phyloP scores from a whole-genome alignment of 495 filamentous ascomycete genomes.

The Trichodelitschia bisporula region DNA sequence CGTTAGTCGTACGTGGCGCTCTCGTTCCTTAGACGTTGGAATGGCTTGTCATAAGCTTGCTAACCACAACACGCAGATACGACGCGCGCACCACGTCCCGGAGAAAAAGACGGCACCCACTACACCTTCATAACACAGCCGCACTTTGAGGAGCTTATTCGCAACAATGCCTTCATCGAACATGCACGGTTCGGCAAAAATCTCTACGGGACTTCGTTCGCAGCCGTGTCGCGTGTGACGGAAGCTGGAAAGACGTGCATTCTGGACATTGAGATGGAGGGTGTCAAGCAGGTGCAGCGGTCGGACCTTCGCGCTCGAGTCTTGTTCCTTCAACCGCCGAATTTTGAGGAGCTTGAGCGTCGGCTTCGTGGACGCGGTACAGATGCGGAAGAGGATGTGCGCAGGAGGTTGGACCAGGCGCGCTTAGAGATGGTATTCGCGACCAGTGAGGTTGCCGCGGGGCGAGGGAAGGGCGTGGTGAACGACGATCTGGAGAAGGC shows the following conservation, averaged over 20 bases:
- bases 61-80: conserved; percentile 30
- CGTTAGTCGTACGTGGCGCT: conserved; percentile 27
- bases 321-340: conserved; percentile 65
- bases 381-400: conserved; percentile 53
- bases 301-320: conserved; percentile 55
- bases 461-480: conserved; percentile 69
- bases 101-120: conserved; percentile 50
- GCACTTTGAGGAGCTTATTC: conserved; percentile 42
- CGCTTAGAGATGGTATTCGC: conserved; percentile 62
- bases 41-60: not conserved
- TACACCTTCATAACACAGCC: conserved; percentile 61
- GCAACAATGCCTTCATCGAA: conserved; percentile 59
- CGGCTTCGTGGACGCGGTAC: conserved; percentile 64
- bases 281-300: conserved; percentile 76
- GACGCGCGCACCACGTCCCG: conserved; percentile 48
- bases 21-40: not conserved
- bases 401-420: conserved; percentile 54
- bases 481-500: conserved; percentile 77
- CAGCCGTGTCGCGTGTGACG: conserved; percentile 49
- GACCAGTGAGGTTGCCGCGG: conserved; percentile 35
- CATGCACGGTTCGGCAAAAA: conserved; percentile 74
- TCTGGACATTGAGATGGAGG: conserved; percentile 93
- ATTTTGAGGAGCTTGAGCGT: conserved; percentile 44
- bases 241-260: conserved; percentile 41
- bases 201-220: conserved; percentile 61